phyloP scores from a whole-genome alignment of 345 rosid species.

The Eucalyptus erythrocorys region DNA sequence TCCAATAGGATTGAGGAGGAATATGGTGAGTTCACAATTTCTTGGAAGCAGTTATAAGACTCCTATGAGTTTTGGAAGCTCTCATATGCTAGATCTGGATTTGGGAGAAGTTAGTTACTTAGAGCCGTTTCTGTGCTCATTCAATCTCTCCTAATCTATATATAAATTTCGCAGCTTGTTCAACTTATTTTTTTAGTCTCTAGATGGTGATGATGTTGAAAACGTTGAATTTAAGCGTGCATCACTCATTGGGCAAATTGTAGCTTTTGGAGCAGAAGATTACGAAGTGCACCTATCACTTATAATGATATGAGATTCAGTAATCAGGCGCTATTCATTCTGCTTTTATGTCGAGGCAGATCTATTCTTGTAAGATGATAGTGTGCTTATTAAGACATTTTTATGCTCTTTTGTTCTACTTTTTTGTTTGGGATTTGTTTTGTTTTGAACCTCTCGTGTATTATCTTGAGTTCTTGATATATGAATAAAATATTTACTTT shows the following conservation, averaged over 20 bases:
- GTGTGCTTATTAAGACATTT: not conserved
- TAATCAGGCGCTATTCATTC: accelerated
- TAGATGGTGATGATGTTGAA: not conserved
- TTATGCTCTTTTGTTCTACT: not conserved
- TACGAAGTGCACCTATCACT: not conserved
- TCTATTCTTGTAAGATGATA: not conserved
- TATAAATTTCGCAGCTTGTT: not conserved
- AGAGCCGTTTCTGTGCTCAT: not conserved
- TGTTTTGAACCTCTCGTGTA: not conserved
- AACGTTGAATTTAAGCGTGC: not conserved
- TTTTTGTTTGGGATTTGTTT: not conserved
- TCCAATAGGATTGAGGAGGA: not conserved
- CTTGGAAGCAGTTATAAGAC: not conserved
- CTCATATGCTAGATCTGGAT: not conserved
- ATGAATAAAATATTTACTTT: no score
- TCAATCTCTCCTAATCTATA: not conserved
- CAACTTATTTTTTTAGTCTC: not conserved
- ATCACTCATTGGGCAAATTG: not conserved
- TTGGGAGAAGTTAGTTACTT: not conserved
- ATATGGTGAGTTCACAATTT: not conserved
- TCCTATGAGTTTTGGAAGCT: not conserved
- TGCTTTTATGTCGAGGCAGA: not conserved
- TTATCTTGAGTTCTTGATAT: not conserved
- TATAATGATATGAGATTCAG: not conserved
- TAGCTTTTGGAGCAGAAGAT: not conserved